These are phyloP conservation scores for Talaromyces funiculosus DNA, from an alignment of 2,329 filamentous ascomycete genomes.

Conservation along the genomic window DNA sequence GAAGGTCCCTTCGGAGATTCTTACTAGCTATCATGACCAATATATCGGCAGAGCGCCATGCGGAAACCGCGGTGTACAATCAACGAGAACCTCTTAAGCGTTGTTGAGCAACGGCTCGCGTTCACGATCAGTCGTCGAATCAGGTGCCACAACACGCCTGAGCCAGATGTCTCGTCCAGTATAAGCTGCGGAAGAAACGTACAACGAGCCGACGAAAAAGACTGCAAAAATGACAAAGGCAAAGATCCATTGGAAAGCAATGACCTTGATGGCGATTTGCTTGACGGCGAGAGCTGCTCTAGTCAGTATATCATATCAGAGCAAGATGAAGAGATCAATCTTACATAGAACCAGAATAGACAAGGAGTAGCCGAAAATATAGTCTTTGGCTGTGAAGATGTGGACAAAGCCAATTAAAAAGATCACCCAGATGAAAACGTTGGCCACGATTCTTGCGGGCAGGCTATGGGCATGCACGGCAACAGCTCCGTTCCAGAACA, in stretches of 20 bases:
- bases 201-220: constrained; percentile 63
- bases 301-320: not conserved
- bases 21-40: too few species aligned
- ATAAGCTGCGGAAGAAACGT: constrained; percentile 31
- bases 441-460: constrained; percentile 72
- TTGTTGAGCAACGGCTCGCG: constrained; percentile 49
- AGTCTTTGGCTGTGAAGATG: constrained; percentile 66
- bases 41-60: too few species aligned
- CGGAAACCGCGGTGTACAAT: too few species aligned
- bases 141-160: constrained; percentile 27
- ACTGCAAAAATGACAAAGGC: constrained; percentile 75
- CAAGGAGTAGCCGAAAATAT: constrained; percentile 72
- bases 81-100: constrained; percentile 17
- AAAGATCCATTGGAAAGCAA: constrained; percentile 90
- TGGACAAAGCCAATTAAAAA: constrained; percentile 72
- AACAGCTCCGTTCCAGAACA: constrained; percentile 86
- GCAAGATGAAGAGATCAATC: constrained; percentile 21
- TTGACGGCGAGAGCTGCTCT: constrained; percentile 59
- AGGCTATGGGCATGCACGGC: constrained; percentile 65
- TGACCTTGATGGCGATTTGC: constrained; percentile 66
- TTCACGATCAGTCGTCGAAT: constrained; percentile 47
- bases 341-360: constrained; percentile 65
- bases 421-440: constrained; percentile 82
- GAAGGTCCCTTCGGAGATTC: too few species aligned
- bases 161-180: constrained; percentile 32